Percentiles rank a stretch among this genome's conserved stretches.
Evolutionary conservation across 306 rosid genomes (phyloP).

Genomic region (Casuarina cunninghamiana): DNA sequence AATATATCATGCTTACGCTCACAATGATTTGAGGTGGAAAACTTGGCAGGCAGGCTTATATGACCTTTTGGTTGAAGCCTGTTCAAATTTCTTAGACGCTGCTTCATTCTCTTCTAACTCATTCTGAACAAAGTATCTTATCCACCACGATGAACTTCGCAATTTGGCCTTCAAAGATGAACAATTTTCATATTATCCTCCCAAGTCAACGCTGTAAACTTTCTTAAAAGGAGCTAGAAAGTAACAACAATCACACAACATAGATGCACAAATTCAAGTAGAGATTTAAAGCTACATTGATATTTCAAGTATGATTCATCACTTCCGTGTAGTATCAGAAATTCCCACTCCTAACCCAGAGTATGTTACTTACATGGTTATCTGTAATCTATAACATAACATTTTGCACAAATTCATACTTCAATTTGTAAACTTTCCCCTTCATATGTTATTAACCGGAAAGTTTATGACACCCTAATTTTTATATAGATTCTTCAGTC

Average conservation of each 20-base stretch:
- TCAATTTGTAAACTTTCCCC: neutral
- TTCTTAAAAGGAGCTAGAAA: neutral
- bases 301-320: no score
- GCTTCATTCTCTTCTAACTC: conserved; percentile 85
- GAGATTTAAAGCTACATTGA: neutral
- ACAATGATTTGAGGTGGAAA: conserved; percentile 84
- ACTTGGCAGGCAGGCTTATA: conserved; percentile 86
- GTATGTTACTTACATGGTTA: neutral
- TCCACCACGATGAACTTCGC: conserved; percentile 99
- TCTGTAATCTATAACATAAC: neutral
- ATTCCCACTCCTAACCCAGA: neutral
- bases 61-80: conserved; percentile 72
- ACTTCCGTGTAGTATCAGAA: no score
- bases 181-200: conserved; percentile 12
- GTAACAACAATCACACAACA: neutral
- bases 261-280: neutral
- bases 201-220: conserved; percentile 1
- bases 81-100: conserved; percentile 83
- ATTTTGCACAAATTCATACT: neutral
- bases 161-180: conserved; percentile 75
- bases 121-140: conserved; percentile 74
- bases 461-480: neutral
- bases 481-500: neutral
- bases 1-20: conserved; percentile 21
- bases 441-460: neutral